Evolutionary conservation across 2,329 filamentous ascomycete species (phyloP).

Genomic region (Sclerotinia spermophila): DNA sequence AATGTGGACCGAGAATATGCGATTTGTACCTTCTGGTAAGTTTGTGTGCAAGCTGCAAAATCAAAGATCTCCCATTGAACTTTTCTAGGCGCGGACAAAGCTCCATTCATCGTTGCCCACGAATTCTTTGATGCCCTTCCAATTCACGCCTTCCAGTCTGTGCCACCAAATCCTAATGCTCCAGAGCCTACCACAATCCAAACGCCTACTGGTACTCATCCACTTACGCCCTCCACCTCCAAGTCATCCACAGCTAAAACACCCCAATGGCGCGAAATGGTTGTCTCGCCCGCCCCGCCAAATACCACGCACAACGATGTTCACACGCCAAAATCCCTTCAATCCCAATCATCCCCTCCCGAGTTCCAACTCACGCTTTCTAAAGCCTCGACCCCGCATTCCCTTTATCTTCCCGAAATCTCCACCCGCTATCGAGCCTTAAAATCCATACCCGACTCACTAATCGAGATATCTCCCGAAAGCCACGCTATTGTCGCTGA

Average conservation of each 20-base stretch:
- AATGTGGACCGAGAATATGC: constrained; percentile 74
- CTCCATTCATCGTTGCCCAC: constrained; percentile 91
- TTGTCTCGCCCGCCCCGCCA: constrained; percentile 66
- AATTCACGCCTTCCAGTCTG: constrained; percentile 88
- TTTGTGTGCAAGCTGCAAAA: not conserved
- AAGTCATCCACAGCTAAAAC: constrained; percentile 35
- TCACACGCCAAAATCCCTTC: constrained; percentile 50
- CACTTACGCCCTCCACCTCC: constrained; percentile 35
- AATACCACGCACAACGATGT: constrained; percentile 52
- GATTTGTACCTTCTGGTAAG: constrained; percentile 26
- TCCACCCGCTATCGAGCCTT: constrained; percentile 76
- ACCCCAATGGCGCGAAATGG: constrained; percentile 76
- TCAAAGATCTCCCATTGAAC: not conserved
- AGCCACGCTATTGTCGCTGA: constrained; percentile 74
- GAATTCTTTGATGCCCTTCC: constrained; percentile 98
- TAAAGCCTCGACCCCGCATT: constrained; percentile 72
- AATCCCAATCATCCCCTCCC: constrained; percentile 50
- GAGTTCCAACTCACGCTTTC: constrained; percentile 88
- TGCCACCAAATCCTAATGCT: constrained; percentile 47
- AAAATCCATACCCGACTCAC: constrained; percentile 61
- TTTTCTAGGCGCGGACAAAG: constrained; percentile 57
- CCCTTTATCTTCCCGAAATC: constrained; percentile 77
- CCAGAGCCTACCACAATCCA: constrained; percentile 37
- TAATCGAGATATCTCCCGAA: constrained; percentile 89
- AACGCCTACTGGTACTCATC: constrained; percentile 43